Percentiles rank a stretch among this genome's conserved stretches.
Conservation (phyloP, 1,139 yeast genomes). For the Hansenula sp. region DNA sequence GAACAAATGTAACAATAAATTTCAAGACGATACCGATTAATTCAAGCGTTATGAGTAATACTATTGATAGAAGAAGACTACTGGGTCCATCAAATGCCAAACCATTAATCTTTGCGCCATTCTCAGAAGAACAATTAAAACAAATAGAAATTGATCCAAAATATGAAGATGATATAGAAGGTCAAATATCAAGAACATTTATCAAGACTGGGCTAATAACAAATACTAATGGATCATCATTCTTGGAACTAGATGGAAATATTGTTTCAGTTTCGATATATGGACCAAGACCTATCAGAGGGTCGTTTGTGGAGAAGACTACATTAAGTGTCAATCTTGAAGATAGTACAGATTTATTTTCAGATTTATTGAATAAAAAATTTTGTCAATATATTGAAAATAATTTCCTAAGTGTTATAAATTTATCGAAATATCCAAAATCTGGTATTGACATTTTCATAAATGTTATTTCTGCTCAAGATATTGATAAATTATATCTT, state of each 20-base stretch:
- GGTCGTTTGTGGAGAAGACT: constrained; percentile 69
- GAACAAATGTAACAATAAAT: neutral
- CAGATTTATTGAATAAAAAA: constrained; percentile 26
- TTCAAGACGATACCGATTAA: too few relatives aligned
- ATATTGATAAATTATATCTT: constrained; percentile 23
- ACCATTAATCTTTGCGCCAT: constrained; percentile 39
- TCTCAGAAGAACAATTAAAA: constrained; percentile 11
- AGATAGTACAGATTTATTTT: constrained; percentile 29
- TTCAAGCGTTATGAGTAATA: constrained; percentile 19
- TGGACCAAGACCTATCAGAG: constrained; percentile 87
- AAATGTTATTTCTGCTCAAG: constrained; percentile 53
- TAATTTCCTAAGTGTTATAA: constrained; percentile 37
- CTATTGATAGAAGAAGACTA: constrained; percentile 66
- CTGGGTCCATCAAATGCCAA: constrained; percentile 62
- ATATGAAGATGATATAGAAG: constrained; percentile 11
- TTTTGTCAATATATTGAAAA: constrained; percentile 29
- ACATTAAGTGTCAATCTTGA: constrained; percentile 65
- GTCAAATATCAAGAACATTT: constrained; percentile 28
- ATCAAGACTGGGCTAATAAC: constrained; percentile 60
- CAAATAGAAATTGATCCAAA: constrained; percentile 2
- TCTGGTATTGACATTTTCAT: constrained; percentile 80
- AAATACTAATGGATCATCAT: constrained; percentile 83
- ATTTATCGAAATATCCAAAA: constrained; percentile 79
- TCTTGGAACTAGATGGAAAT: constrained; percentile 58
- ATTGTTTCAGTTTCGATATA: constrained; percentile 65